These are phyloP conservation scores for Martiniozyma asiatica DNA, from an alignment of 1,139 yeast species.

Conservation along the genomic window DNA sequence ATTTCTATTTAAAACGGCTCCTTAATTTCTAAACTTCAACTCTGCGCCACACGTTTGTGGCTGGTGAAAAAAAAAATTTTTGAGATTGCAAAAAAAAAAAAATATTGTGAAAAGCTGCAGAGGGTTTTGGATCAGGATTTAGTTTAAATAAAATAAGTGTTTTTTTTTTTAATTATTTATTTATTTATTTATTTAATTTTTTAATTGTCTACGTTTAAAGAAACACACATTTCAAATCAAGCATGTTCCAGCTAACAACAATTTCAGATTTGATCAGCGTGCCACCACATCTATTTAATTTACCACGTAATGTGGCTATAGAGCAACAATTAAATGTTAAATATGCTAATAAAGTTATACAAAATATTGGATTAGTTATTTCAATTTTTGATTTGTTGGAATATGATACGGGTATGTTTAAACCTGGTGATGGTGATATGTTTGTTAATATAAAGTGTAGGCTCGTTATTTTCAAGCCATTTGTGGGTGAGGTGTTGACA, in stretches of 20 bases:
- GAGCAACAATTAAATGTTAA: constrained; percentile 74
- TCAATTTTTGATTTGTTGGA: constrained; percentile 73
- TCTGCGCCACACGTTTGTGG: too few relatives aligned
- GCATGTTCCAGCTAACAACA: constrained; percentile 83
- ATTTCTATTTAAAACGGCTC: too few relatives aligned
- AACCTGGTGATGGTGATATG: constrained; percentile 94
- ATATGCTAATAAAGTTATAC: constrained; percentile 73
- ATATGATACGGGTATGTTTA: constrained; percentile 76
- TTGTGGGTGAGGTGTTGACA: constrained; percentile 83
- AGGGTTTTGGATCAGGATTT: too few relatives aligned
- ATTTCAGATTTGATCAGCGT: constrained; percentile 76
- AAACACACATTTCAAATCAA: too few relatives aligned
- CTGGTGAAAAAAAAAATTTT: too few relatives aligned
- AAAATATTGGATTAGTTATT: constrained; percentile 73
- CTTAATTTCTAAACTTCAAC: too few relatives aligned
- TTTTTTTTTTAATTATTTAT: too few relatives aligned
- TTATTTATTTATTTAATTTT: too few relatives aligned
- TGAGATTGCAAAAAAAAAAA: too few relatives aligned
- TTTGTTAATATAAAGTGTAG: constrained; percentile 68
- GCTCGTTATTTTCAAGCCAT: constrained; percentile 79
- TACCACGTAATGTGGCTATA: constrained; percentile 59
- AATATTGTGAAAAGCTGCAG: too few relatives aligned
- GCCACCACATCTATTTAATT: constrained; percentile 74
- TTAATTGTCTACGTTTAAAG: too few relatives aligned
- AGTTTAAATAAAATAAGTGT: too few relatives aligned